phyloP scores from a whole-genome alignment of 495 filamentous ascomycete genomes.

The Schizothecium vesticola region DNA sequence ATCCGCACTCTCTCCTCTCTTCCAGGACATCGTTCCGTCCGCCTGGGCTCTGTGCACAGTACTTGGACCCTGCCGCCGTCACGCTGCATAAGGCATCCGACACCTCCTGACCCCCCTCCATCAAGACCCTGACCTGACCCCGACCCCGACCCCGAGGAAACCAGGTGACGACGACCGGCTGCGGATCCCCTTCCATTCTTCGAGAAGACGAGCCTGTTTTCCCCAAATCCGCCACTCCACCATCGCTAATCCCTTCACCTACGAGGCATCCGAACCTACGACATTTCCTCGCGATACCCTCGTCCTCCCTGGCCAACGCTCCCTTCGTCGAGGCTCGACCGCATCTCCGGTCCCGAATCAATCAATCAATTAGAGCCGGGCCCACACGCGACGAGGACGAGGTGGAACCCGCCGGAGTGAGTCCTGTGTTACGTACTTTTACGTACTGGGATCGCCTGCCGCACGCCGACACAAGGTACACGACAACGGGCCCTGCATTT shows the following conservation, averaged over 20 bases:
- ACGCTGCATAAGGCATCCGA: not conserved
- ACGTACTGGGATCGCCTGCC: constrained; percentile 24
- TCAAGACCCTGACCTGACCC: constrained; percentile 12
- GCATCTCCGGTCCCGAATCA: not conserved
- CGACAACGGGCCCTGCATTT: constrained; percentile 2
- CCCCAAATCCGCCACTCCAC: not conserved
- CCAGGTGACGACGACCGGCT: constrained; percentile 18
- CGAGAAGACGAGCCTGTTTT: not conserved
- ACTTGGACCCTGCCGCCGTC: constrained; percentile 10
- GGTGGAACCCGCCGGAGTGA: constrained; percentile 13
- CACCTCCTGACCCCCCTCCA: not conserved
- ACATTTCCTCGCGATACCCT: not conserved
- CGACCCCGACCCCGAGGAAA: constrained; percentile 3
- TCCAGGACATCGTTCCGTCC: not conserved
- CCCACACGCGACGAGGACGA: not conserved
- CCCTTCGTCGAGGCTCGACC: not conserved
- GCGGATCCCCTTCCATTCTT: constrained; percentile 6
- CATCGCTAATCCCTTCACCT: not conserved
- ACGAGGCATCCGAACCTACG: not conserved
- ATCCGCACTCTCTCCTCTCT: not conserved
- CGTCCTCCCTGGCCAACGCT: not conserved
- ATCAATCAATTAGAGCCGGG: constrained; percentile 2
- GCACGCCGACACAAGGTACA: constrained; percentile 16
- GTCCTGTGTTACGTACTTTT: constrained; percentile 24
- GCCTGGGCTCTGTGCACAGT: not conserved